phyloP scores from a whole-genome alignment of 108 stramenopile species.

The Epithemia pelagica region DNA sequence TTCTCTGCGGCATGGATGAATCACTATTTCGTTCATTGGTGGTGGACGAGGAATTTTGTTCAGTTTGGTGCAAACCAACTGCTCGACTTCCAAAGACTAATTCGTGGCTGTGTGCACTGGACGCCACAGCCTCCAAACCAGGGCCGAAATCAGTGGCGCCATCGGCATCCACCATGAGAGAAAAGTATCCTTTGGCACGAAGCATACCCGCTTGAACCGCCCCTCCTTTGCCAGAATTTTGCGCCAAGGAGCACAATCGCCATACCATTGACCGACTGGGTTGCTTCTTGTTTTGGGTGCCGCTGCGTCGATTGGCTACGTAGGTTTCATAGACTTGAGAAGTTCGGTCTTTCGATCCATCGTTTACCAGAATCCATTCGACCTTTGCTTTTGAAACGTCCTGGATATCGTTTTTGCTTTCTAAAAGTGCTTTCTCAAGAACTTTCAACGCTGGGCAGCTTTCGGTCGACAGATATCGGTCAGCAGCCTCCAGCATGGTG shows the following conservation, averaged over 20 bases:
- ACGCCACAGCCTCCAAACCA: conserved; percentile 46
- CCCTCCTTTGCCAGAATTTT: conserved; percentile 61
- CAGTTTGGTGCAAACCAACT: conserved; percentile 43
- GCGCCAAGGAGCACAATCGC: conserved; percentile 36
- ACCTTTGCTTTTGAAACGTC: conserved; percentile 13
- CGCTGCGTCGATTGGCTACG: conserved; percentile 7
- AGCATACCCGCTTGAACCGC: conserved; percentile 77
- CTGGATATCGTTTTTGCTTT: neutral
- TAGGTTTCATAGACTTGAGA: conserved; percentile 36
- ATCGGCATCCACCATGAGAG: conserved; percentile 80
- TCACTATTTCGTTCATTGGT: too few species aligned
- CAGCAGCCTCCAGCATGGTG: conserved; percentile 71
- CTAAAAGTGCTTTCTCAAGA: neutral
- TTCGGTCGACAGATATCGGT: conserved; percentile 45
- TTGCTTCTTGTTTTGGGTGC: neutral
- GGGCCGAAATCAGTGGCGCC: conserved; percentile 76
- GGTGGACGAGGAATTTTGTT: neutral
- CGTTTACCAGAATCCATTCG: conserved; percentile 78
- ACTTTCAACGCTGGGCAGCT: conserved; percentile 1
- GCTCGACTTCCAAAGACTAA: conserved; percentile 75
- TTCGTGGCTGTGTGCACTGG: conserved; percentile 15
- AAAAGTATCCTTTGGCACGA: conserved; percentile 38
- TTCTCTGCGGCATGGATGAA: conserved; percentile 38
- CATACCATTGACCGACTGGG: conserved; percentile 5
- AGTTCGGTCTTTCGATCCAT: conserved; percentile 74